Percentiles rank a stretch among this genome's conserved stretches.
phyloP scores from a whole-genome alignment of 208 protist genomes.

The Trypanosoma boissoni region DNA sequence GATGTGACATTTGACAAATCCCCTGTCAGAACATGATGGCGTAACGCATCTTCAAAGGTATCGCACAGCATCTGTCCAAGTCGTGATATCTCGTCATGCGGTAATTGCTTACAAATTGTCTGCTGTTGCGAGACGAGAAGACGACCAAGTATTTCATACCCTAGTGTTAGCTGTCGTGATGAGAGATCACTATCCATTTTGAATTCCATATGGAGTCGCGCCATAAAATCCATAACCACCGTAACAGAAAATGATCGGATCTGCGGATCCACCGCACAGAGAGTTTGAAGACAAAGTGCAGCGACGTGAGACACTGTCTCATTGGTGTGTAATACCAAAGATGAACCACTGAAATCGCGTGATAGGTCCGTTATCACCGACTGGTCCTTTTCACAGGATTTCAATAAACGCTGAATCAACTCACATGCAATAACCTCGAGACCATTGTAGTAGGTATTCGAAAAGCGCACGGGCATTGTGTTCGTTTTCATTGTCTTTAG shows the following conservation, averaged over 20 bases:
- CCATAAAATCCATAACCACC: slow-evolving; percentile 66
- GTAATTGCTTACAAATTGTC: slow-evolving; percentile 16
- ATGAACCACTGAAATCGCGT: too few relatives aligned
- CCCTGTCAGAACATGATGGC: slow-evolving; percentile 11
- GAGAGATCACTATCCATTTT: neutral
- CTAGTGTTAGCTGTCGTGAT: slow-evolving; percentile 35
- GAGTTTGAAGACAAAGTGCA: slow-evolving; percentile 60
- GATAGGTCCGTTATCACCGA: too few relatives aligned
- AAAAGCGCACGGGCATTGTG: slow-evolving; percentile 35
- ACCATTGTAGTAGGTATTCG: slow-evolving; percentile 63
- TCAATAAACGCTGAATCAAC: slow-evolving; percentile 50
- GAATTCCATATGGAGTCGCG: slow-evolving; percentile 25
- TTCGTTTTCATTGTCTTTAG: too few relatives aligned
- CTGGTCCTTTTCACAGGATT: too few relatives aligned
- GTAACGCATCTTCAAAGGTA: slow-evolving; percentile 72
- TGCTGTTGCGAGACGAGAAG: slow-evolving; percentile 39
- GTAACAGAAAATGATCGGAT: slow-evolving; percentile 67
- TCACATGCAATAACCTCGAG: slow-evolving; percentile 47
- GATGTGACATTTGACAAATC: slow-evolving; percentile 9
- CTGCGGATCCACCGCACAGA: slow-evolving; percentile 59
- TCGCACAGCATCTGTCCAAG: slow-evolving; percentile 71
- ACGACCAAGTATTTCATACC: slow-evolving; percentile 55
- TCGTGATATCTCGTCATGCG: slow-evolving; percentile 40
- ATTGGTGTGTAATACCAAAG: neutral
- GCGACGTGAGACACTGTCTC: slow-evolving; percentile 26